Evolutionary conservation across 179 eudicot genomes (phyloP).

Genomic region (Beta lomatogona): DNA sequence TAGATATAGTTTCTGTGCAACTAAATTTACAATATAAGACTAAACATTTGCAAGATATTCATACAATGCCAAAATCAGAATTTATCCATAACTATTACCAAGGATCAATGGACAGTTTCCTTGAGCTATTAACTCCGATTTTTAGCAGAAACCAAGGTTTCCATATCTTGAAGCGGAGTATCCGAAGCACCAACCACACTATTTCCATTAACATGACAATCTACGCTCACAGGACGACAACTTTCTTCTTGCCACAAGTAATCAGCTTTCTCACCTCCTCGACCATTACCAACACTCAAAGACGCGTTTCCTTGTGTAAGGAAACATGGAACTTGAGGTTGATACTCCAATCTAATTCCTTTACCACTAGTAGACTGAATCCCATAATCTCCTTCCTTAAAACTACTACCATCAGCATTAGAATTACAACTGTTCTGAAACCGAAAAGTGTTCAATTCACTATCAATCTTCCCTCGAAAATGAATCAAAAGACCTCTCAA

Average conservation of each 20-base stretch:
- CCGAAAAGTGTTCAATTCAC: conserved; percentile 40
- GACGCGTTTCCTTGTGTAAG: conserved; percentile 14
- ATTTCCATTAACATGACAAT: conserved; percentile 32
- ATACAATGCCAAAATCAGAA: not conserved
- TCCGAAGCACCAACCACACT: conserved; percentile 18
- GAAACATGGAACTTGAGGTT: conserved; percentile 29
- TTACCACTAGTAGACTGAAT: conserved; percentile 3
- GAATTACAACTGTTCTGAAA: conserved; percentile 35
- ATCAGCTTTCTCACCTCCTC: conserved; percentile 13
- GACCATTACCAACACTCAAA: conserved; percentile 10
- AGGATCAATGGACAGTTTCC: conserved; percentile 2
- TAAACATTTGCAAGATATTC: conserved; percentile 2
- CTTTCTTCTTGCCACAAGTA: conserved; percentile 28
- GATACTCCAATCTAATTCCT: conserved; percentile 26
- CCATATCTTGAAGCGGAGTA: conserved; percentile 8
- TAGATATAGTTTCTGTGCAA: not conserved
- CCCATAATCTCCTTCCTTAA: conserved; percentile 39
- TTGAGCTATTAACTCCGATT: conserved; percentile 22
- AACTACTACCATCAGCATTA: conserved; percentile 23
- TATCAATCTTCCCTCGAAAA: conserved; percentile 48
- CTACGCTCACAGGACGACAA: conserved; percentile 27
- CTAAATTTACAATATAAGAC: conserved; percentile 1
- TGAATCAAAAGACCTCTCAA: conserved; percentile 46
- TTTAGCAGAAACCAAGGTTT: conserved; percentile 25
- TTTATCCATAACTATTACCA: not conserved